Evolutionary conservation across 2,329 filamentous ascomycete species (phyloP).

Genomic region (Cercospora citrullina): DNA sequence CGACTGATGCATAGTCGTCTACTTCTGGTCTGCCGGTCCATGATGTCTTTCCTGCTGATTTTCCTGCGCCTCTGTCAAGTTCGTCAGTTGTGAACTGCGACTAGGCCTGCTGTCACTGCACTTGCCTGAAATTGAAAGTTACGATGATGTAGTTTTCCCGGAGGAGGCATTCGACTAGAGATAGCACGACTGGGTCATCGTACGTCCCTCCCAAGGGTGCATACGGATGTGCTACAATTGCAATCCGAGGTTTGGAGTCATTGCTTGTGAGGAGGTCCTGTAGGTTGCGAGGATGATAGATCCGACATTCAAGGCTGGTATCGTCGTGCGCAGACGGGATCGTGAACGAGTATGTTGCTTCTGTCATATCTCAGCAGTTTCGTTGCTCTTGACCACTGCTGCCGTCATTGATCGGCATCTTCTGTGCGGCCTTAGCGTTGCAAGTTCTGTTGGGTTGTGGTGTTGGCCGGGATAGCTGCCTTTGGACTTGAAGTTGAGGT

Average conservation of each 20-base stretch:
- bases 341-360: conserved; percentile 56
- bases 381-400: not conserved
- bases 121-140: conserved; percentile 89
- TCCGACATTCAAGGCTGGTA: conserved; percentile 71
- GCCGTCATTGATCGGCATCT: not conserved
- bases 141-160: conserved; percentile 70
- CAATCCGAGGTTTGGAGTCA: conserved; percentile 41
- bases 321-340: conserved; percentile 84
- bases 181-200: conserved; percentile 77
- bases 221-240: conserved; percentile 86
- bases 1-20: conserved; percentile 77
- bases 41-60: conserved; percentile 74
- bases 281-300: conserved; percentile 62
- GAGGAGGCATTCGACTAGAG: conserved; percentile 64
- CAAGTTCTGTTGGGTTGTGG: not conserved
- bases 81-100: conserved; percentile 17
- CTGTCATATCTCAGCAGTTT: conserved; percentile 5
- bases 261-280: not conserved
- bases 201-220: conserved; percentile 81
- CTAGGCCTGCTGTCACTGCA: not conserved
- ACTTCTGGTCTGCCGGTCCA: conserved; percentile 84
- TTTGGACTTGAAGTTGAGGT: not conserved
- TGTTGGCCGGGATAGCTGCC: not conserved
- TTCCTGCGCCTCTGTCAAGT: conserved; percentile 66
- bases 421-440: not conserved